phyloP scores from a whole-genome alignment of 2,329 filamentous ascomycete genomes.

The Aspergillus proliferans region DNA sequence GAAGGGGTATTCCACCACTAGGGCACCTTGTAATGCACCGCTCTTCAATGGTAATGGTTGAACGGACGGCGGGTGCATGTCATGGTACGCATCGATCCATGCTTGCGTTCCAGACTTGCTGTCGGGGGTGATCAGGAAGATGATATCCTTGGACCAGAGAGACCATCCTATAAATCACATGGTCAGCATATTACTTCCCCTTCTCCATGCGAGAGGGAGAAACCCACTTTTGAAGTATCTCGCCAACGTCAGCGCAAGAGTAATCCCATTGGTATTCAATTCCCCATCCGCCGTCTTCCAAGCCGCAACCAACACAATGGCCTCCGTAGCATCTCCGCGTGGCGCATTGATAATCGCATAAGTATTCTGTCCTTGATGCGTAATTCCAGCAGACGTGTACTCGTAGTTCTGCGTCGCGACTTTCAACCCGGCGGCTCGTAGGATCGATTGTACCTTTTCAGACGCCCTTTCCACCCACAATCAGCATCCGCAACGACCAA shows the following conservation, averaged over 20 bases:
- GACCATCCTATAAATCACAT: slow-evolving; percentile 63
- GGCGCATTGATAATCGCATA: slow-evolving; percentile 93
- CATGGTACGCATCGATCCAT: slow-evolving; percentile 97
- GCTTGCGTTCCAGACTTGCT: slow-evolving; percentile 86
- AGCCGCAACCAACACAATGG: slow-evolving; percentile 83
- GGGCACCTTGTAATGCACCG: slow-evolving; percentile 82
- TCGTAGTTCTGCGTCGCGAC: slow-evolving; percentile 81
- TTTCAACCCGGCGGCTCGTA: slow-evolving; percentile 76
- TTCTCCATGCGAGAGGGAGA: neutral
- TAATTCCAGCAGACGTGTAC: slow-evolving; percentile 70
- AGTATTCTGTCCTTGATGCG: slow-evolving; percentile 75
- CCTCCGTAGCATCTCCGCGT: slow-evolving; percentile 91
- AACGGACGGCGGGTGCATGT: slow-evolving; percentile 68
- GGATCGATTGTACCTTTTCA: slow-evolving; percentile 66
- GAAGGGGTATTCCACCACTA: slow-evolving; percentile 89
- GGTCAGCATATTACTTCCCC: slow-evolving; percentile 11
- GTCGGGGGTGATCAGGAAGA: slow-evolving; percentile 82
- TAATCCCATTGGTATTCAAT: slow-evolving; percentile 80
- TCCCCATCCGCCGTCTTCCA: slow-evolving; percentile 76
- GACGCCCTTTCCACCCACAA: slow-evolving; percentile 44
- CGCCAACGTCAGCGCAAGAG: slow-evolving; percentile 76
- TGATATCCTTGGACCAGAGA: slow-evolving; percentile 97
- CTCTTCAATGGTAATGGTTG: slow-evolving; percentile 80
- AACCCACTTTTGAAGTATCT: slow-evolving; percentile 81
- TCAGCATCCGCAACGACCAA: neutral